phyloP scores from a whole-genome alignment of 345 rosid species.

The Sonneratia alba region DNA sequence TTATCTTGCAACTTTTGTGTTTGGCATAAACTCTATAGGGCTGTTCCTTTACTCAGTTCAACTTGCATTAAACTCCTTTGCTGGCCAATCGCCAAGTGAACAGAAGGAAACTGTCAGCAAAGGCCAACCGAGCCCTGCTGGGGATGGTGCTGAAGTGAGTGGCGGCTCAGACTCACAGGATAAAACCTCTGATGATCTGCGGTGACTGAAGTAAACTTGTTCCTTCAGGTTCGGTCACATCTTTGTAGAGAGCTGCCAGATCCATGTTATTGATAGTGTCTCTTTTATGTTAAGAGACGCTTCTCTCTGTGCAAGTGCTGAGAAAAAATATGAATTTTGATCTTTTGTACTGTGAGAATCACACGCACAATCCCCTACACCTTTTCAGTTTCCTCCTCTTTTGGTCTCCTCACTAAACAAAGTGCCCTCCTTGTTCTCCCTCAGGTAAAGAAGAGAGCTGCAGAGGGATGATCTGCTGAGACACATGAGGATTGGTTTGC shows the following conservation, averaged over 20 bases:
- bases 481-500: too few relatives aligned
- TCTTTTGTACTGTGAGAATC: not conserved
- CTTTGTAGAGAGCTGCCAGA: not conserved
- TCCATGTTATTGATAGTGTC: not conserved
- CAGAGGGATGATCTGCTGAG: not conserved
- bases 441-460: not conserved
- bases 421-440: too few relatives aligned
- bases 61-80: slow-evolving; percentile 48
- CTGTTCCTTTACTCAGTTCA: slow-evolving; percentile 70
- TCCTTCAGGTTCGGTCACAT: not conserved
- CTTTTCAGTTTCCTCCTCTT: not conserved
- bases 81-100: slow-evolving; percentile 26
- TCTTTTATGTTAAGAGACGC: too few relatives aligned
- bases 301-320: not conserved
- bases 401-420: not conserved
- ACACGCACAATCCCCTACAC: not conserved
- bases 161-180: slow-evolving; percentile 30
- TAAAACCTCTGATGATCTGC: slow-evolving; percentile 36
- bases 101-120: slow-evolving; percentile 18
- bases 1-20: slow-evolving; percentile 90
- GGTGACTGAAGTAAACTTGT: not conserved
- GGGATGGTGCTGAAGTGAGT: slow-evolving; percentile 26
- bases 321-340: not conserved
- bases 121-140: slow-evolving; percentile 19
- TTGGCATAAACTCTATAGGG: slow-evolving; percentile 72